Evolutionary conservation across 2,329 filamentous ascomycete species (phyloP).

Genomic region (Colletotrichum siamense): DNA sequence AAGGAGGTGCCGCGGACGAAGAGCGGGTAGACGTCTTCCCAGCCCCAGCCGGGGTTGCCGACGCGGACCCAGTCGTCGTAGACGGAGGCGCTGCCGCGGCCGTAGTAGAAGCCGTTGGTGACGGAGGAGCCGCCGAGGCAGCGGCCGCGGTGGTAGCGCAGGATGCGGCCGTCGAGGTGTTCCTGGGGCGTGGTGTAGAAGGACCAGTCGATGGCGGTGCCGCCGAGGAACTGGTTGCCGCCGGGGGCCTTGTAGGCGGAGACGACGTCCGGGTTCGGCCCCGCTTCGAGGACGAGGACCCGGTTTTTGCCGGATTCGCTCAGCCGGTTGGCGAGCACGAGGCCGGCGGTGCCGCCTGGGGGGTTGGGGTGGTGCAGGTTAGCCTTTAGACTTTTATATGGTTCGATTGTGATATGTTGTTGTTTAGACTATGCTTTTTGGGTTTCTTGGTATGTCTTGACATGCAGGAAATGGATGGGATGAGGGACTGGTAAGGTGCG

Average conservation of each 20-base stretch:
- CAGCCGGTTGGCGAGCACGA: constrained; percentile 29
- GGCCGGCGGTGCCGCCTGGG: constrained; percentile 28
- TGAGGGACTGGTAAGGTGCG: background rate
- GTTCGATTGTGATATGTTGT: background rate
- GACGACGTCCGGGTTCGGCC: constrained; percentile 26
- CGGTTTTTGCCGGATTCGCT: constrained; percentile 27
- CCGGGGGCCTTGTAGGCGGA: constrained; percentile 28
- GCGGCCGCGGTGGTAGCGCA: constrained; percentile 33
- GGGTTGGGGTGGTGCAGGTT: background rate
- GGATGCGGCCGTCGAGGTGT: constrained; percentile 31
- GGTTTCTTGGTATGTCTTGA: background rate
- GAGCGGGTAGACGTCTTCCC: constrained; percentile 29
- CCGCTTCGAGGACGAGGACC: constrained; percentile 30
- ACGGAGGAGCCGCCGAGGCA: constrained; percentile 36
- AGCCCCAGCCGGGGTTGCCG: constrained; percentile 37
- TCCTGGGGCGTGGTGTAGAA: constrained; percentile 28
- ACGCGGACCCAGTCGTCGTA: constrained; percentile 36
- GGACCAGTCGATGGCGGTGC: constrained; percentile 29
- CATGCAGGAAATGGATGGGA: background rate
- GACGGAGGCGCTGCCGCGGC: constrained; percentile 31
- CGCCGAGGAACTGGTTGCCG: constrained; percentile 29
- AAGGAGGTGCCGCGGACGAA: constrained; percentile 29
- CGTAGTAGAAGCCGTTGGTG: constrained; percentile 37
- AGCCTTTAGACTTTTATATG: background rate
- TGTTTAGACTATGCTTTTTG: background rate